Evolutionary conservation across 116 monocot species (phyloP).

Genomic region (Posidonia oceanica): DNA sequence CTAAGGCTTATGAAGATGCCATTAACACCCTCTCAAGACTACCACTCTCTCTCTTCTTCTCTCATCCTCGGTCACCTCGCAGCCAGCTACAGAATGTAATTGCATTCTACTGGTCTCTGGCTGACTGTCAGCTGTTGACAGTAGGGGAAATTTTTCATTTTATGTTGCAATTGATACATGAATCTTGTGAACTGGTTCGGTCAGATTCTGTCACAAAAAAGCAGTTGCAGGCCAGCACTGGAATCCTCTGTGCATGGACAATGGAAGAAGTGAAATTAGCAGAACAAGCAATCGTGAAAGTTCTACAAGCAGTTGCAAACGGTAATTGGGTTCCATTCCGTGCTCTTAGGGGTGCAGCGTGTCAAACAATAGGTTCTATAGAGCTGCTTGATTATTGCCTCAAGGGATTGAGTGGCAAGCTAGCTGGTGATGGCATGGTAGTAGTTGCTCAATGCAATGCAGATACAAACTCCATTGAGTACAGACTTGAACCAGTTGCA

Average conservation of each 20-base stretch:
- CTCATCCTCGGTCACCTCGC: slow-evolving; percentile 17
- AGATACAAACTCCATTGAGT: slow-evolving; percentile 43
- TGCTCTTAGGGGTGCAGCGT: slow-evolving; percentile 46
- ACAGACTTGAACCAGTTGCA: slow-evolving; percentile 40
- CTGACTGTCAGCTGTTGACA: slow-evolving; percentile 30
- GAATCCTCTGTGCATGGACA: slow-evolving; percentile 30
- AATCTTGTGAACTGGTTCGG: not conserved
- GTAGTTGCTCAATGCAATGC: slow-evolving; percentile 50
- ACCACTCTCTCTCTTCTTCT: slow-evolving; percentile 44
- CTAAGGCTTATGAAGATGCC: slow-evolving; percentile 43
- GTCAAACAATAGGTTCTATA: slow-evolving; percentile 10
- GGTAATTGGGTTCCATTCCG: slow-evolving; percentile 49
- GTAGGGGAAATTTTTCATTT: slow-evolving; percentile 57
- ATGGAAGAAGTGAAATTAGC: slow-evolving; percentile 25
- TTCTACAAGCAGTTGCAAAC: slow-evolving; percentile 32
- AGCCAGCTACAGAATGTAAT: slow-evolving; percentile 42
- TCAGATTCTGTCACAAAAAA: not conserved
- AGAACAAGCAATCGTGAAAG: slow-evolving; percentile 40
- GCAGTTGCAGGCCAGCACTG: not conserved
- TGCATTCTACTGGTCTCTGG: slow-evolving; percentile 40
- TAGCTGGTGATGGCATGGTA: slow-evolving; percentile 21
- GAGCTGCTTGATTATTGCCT: slow-evolving; percentile 62
- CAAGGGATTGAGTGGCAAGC: slow-evolving; percentile 36
- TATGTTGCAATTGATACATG: slow-evolving; percentile 32
- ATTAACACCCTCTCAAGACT: slow-evolving; percentile 39